These are phyloP conservation scores for Persicaria tinctoria DNA, from an alignment of 148 eudicot species.

Conservation along the genomic window DNA sequence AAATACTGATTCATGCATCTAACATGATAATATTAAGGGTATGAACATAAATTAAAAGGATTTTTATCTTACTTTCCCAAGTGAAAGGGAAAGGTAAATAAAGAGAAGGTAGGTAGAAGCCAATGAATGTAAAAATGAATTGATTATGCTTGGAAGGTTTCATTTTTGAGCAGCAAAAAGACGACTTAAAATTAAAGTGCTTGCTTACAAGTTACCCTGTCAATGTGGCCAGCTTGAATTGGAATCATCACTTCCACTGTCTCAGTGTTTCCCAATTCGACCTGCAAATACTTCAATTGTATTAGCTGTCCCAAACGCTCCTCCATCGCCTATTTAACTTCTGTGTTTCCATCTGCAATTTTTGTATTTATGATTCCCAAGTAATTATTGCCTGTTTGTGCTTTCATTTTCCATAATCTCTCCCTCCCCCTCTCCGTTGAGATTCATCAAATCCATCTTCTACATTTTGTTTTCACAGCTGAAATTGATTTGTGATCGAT, in stretches of 20 bases:
- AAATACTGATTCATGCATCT: too few species aligned
- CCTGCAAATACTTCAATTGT: neutral
- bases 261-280: neutral
- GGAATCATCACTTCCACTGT: neutral
- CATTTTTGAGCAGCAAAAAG: neutral
- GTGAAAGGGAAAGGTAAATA: neutral
- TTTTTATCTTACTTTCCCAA: neutral
- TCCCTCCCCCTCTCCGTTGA: neutral
- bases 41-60: too few species aligned
- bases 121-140: neutral
- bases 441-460: neutral
- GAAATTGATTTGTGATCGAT: neutral
- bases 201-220: neutral
- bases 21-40: too few species aligned
- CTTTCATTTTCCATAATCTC: slow-evolving; percentile 8
- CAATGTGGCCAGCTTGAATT: neutral
- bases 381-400: neutral
- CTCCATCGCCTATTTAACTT: neutral
- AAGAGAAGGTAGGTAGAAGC: neutral
- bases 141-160: slow-evolving; percentile 6
- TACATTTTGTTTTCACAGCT: neutral
- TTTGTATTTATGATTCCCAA: neutral
- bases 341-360: neutral
- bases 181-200: neutral
- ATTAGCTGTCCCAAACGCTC: neutral